Conservation (phyloP, 2,329 filamentous ascomycete species). For the Aspergillus hiratsukae region DNA sequence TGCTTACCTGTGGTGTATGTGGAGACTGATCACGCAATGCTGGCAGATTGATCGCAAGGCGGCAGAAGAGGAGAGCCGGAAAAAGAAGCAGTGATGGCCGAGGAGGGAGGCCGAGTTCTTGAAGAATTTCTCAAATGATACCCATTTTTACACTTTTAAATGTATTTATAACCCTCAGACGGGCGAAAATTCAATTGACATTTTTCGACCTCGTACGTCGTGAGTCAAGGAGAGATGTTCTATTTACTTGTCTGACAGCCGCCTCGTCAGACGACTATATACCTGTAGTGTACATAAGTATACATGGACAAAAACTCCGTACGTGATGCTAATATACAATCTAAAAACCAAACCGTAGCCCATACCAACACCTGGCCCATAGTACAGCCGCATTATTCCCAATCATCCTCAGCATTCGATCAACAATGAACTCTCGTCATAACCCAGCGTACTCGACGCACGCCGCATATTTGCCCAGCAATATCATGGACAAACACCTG, state of each 20-base stretch:
- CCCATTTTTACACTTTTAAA: conserved; percentile 16
- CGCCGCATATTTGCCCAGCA: neutral
- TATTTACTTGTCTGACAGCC: neutral
- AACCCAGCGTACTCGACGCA: neutral
- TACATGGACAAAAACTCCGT: conserved; percentile 1
- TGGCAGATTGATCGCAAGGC: conserved; percentile 21
- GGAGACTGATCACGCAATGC: conserved; percentile 48
- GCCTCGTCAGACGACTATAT: neutral
- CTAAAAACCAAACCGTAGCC: conserved; percentile 9
- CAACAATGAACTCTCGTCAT: neutral
- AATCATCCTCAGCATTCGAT: neutral
- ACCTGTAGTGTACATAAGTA: neutral
- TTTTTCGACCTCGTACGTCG: neutral
- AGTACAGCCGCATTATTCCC: neutral
- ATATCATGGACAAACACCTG: neutral
- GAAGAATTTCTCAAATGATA: conserved; percentile 22
- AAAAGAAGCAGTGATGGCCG: conserved; percentile 31
- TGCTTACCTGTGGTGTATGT: conserved; percentile 89
- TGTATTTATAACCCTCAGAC: neutral
- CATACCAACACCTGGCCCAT: conserved; percentile 9
- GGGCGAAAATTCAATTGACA: too few relatives aligned
- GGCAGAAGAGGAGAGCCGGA: conserved; percentile 24
- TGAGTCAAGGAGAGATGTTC: neutral
- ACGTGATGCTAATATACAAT: conserved; percentile 15
- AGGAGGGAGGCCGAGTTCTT: neutral